Percentiles rank a stretch among this genome's conserved stretches.
Conservation (phyloP, 495 filamentous ascomycete genomes). For the Hypoxylon perforatum region DNA sequence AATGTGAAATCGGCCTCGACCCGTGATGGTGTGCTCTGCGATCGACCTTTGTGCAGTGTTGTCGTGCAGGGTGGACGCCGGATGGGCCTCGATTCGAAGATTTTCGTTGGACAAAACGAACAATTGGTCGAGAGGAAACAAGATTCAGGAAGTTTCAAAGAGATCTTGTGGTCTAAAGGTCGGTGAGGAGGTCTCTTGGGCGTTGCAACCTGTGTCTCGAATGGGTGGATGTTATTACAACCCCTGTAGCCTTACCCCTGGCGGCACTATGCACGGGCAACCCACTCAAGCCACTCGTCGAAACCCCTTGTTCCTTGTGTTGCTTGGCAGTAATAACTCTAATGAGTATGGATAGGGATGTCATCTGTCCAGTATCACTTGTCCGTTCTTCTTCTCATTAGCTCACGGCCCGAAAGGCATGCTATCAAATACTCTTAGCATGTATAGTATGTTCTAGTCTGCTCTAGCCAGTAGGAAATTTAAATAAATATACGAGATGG, state of each 20-base stretch:
- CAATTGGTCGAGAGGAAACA: slow-evolving; percentile 42
- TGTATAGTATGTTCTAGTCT: slow-evolving; percentile 9
- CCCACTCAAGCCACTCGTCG: slow-evolving; percentile 21
- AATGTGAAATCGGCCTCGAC: slow-evolving; percentile 7
- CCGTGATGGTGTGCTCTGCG: slow-evolving; percentile 20
- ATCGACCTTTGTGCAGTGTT: slow-evolving; percentile 27
- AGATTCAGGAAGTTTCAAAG: slow-evolving; percentile 40
- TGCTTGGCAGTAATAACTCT: slow-evolving; percentile 40
- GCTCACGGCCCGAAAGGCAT: background rate
- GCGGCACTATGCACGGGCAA: slow-evolving; percentile 41
- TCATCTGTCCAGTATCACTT: background rate
- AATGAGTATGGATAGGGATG: slow-evolving; percentile 16
- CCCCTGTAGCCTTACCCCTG: slow-evolving; percentile 44
- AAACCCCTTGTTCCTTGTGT: slow-evolving; percentile 28
- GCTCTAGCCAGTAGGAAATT: slow-evolving; percentile 7
- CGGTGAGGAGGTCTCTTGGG: slow-evolving; percentile 46
- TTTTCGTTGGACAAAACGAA: slow-evolving; percentile 14
- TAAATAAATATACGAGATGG: slow-evolving; percentile 10
- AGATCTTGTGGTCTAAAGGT: slow-evolving; percentile 42
- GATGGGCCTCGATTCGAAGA: slow-evolving; percentile 33
- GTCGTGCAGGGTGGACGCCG: slow-evolving; percentile 25
- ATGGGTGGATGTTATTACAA: slow-evolving; percentile 43
- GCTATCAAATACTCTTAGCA: background rate
- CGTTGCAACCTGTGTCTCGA: slow-evolving; percentile 62
- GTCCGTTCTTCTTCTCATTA: background rate